These are phyloP conservation scores for Exophiala viscosa DNA, from an alignment of 2,329 filamentous ascomycete species.

Conservation along the genomic window DNA sequence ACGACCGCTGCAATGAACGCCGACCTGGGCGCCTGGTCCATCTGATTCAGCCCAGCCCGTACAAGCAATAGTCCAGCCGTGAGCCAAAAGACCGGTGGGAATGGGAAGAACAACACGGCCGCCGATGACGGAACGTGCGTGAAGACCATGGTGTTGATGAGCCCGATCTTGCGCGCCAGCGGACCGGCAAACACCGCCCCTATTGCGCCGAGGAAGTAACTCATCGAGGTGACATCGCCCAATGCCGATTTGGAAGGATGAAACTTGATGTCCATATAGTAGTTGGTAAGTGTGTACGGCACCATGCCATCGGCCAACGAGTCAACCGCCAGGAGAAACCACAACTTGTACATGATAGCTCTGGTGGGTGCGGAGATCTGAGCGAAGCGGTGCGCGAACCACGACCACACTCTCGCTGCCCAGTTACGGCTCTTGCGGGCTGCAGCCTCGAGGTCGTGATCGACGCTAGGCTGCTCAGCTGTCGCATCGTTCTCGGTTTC, in stretches of 20 bases:
- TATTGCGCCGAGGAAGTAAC: slow-evolving; percentile 53
- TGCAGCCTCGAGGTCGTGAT: background rate
- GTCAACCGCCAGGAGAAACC: slow-evolving; percentile 62
- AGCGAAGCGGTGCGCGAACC: slow-evolving; percentile 35
- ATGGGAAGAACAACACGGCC: slow-evolving; percentile 58
- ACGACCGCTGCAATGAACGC: slow-evolving; percentile 67
- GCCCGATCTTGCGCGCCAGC: slow-evolving; percentile 55
- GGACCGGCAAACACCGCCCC: slow-evolving; percentile 58
- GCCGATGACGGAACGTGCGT: slow-evolving; percentile 61
- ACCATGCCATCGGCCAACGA: slow-evolving; percentile 65
- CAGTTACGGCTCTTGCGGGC: background rate
- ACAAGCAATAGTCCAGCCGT: slow-evolving; percentile 57
- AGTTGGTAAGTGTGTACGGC: slow-evolving; percentile 55
- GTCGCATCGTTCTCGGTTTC: slow-evolving; percentile 10
- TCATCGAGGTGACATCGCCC: slow-evolving; percentile 56
- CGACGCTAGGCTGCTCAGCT: background rate
- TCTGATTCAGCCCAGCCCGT: slow-evolving; percentile 61
- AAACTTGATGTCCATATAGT: slow-evolving; percentile 58
- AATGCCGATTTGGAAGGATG: slow-evolving; percentile 54
- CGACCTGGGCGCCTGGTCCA: slow-evolving; percentile 65
- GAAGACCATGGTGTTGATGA: slow-evolving; percentile 64
- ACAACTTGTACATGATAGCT: slow-evolving; percentile 60
- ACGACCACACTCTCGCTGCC: background rate
- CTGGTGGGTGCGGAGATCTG: slow-evolving; percentile 58
- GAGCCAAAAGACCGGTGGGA: slow-evolving; percentile 49